Conservation (phyloP, 371 early-diverging fungal genomes). For the Syncephalastrum racemosum region DNA sequence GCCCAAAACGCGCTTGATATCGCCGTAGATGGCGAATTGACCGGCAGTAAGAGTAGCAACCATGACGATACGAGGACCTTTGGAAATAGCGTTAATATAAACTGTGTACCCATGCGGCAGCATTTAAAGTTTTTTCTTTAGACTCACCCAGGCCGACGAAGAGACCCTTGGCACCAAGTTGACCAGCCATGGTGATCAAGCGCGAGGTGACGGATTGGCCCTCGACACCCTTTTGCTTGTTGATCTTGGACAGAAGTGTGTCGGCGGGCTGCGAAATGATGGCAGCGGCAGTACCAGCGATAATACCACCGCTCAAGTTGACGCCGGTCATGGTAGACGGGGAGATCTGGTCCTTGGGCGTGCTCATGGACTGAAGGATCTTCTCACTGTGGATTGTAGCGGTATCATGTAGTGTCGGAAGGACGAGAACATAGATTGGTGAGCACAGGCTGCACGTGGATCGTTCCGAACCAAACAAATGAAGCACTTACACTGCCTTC, state of each 20-base stretch:
- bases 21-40: conserved; percentile 65
- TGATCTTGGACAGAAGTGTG: conserved; percentile 89
- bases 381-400: conserved; percentile 35
- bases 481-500: conserved; percentile 63
- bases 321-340: conserved; percentile 56
- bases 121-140: too few species aligned
- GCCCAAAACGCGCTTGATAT: conserved; percentile 70
- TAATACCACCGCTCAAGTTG: conserved; percentile 85
- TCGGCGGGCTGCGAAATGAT: conserved; percentile 97
- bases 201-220: conserved; percentile 50
- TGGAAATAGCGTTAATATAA: too few species aligned
- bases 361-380: conserved; percentile 29
- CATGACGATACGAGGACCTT: conserved; percentile 70
- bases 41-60: conserved; percentile 72
- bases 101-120: neutral
- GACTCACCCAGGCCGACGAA: conserved; percentile 56
- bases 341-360: conserved; percentile 43
- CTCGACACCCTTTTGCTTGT: conserved; percentile 57
- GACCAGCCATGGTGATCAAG: conserved; percentile 48
- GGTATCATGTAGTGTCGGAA: too few species aligned
- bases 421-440: neutral
- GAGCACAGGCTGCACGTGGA: neutral
- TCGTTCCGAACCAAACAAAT: conserved; percentile 31
- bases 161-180: conserved; percentile 61
- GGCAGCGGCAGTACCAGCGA: conserved; percentile 91